A percentile compares a stretch with the other conserved stretches of the same genome.
These are phyloP conservation scores for Yamadazyma pseudoaaseri DNA, from an alignment of 1,139 yeast species.

Conservation along the genomic window DNA sequence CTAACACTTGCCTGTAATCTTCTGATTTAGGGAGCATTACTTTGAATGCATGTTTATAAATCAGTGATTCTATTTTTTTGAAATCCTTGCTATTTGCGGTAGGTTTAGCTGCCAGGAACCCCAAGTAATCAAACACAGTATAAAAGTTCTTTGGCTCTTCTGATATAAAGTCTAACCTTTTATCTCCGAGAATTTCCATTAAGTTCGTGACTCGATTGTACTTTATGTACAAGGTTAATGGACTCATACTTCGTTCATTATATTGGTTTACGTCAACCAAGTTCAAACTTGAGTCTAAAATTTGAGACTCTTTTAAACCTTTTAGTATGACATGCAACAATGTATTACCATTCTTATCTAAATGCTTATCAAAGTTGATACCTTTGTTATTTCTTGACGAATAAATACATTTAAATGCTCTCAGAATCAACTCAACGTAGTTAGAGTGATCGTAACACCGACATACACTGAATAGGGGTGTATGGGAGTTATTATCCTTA, in stretches of 20 bases:
- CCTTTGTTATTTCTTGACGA: conserved; percentile 31
- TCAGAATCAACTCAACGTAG: conserved; percentile 50
- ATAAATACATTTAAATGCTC: conserved; percentile 47
- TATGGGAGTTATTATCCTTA: conserved; percentile 68
- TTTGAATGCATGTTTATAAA: conserved; percentile 40
- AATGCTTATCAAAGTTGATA: conserved; percentile 57
- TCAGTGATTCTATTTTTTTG: conserved; percentile 36
- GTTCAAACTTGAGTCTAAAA: conserved; percentile 31
- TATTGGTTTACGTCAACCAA: conserved; percentile 59
- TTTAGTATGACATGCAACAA: conserved; percentile 66
- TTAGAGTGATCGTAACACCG: conserved; percentile 78
- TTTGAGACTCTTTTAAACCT: conserved; percentile 37
- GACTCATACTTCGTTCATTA: conserved; percentile 62
- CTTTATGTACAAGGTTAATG: conserved; percentile 69
- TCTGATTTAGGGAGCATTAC: conserved; percentile 22
- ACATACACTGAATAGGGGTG: conserved; percentile 76
- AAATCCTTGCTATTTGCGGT: conserved; percentile 28
- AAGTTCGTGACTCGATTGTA: conserved; percentile 67
- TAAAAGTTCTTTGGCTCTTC: conserved; percentile 45
- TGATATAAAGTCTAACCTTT: conserved; percentile 40
- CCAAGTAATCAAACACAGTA: conserved; percentile 41
- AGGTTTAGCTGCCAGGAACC: conserved; percentile 33
- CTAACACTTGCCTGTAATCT: conserved; percentile 18
- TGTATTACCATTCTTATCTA: conserved; percentile 73
- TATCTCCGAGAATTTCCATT: conserved; percentile 42